Percentiles rank a stretch among this genome's conserved stretches.
Evolutionary conservation across 1,284 basidiomycete genomes (phyloP).

Genomic region (Porodaedalea pini): DNA sequence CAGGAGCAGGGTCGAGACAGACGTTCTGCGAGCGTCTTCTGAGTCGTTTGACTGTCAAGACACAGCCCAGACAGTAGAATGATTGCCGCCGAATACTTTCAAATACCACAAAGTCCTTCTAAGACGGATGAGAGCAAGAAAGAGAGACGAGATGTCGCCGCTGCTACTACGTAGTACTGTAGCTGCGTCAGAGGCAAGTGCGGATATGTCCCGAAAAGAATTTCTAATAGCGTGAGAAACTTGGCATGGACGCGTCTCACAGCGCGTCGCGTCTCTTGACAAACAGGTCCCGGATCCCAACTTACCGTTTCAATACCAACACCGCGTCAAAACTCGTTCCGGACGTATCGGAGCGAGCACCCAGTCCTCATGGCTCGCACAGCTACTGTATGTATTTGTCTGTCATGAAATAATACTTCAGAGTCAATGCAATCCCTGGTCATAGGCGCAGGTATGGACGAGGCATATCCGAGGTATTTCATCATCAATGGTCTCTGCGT

Average conservation of each 20-base stretch:
- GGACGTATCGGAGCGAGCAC: not conserved
- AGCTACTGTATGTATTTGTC: not conserved
- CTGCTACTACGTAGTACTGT: too few species aligned
- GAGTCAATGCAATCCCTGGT: not conserved
- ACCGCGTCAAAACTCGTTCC: not conserved
- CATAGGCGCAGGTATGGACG: not conserved
- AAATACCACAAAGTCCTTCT: not conserved
- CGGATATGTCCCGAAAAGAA: not conserved
- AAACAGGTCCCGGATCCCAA: not conserved
- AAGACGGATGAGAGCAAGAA: not conserved
- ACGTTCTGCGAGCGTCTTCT: too few species aligned
- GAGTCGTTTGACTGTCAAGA: not conserved
- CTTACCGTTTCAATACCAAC: too few species aligned
- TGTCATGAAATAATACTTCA: not conserved
- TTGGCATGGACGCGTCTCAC: too few species aligned
- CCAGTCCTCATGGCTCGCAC: not conserved
- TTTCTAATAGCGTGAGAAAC: too few species aligned
- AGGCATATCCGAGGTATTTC: slow-evolving; percentile 5
- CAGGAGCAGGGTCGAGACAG: not conserved
- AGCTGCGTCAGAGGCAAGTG: not conserved
- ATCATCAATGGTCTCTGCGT: not conserved
- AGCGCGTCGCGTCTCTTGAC: not conserved
- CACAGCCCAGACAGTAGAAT: not conserved
- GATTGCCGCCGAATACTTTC: not conserved
- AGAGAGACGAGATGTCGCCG: too few species aligned